phyloP scores from a whole-genome alignment of 2,329 filamentous ascomycete genomes.

The Fusarium floridanum region DNA sequence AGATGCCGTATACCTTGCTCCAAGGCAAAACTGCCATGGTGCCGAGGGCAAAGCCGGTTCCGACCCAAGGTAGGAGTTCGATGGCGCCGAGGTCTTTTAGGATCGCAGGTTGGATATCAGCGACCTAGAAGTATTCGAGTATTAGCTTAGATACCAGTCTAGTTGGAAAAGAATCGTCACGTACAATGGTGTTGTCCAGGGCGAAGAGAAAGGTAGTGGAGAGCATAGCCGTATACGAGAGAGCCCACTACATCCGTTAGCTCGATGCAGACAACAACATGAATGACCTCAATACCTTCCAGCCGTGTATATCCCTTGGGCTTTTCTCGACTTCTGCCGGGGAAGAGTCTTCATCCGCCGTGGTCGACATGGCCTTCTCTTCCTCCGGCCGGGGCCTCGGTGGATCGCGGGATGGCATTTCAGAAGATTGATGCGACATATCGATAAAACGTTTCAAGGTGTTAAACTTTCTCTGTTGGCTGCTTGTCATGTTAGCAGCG shows the following conservation, averaged over 20 bases:
- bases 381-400: neutral
- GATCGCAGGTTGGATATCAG: constrained; percentile 32
- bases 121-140: neutral
- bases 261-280: neutral
- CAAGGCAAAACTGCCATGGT: constrained; percentile 12
- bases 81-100: constrained; percentile 22
- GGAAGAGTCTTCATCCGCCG: neutral
- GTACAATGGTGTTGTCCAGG: constrained; percentile 33
- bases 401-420: rapidly evolving
- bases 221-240: neutral
- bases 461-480: rapidly evolving
- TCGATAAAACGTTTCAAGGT: neutral
- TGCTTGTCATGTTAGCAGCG: neutral
- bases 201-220: neutral
- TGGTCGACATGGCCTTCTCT: neutral
- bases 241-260: neutral
- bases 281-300: neutral
- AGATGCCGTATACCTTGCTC: constrained; percentile 31
- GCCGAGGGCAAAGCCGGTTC: constrained; percentile 18
- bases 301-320: constrained; percentile 7
- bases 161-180: neutral
- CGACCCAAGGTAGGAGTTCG: constrained; percentile 30
- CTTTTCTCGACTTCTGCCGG: neutral
- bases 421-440: neutral
- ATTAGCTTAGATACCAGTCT: neutral